phyloP scores from a whole-genome alignment of 768 basidiomycete genomes.

The Kwoniella dendrophila region DNA sequence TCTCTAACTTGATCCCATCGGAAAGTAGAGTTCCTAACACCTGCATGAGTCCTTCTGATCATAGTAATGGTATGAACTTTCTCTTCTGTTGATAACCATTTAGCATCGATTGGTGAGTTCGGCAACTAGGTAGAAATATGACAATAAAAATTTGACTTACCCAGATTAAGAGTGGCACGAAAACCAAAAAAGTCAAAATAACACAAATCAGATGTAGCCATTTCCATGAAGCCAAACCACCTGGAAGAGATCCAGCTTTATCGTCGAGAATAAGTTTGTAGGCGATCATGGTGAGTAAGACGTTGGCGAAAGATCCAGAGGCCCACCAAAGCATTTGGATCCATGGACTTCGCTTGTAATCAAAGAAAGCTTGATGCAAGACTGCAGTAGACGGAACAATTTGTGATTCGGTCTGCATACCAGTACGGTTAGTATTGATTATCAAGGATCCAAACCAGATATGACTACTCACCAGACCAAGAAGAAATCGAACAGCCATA shows the following conservation, averaged over 20 bases:
- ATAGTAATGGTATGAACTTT: conserved; percentile 13
- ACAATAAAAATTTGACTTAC: no score
- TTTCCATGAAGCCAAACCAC: conserved; percentile 4
- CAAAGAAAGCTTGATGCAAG: conserved; percentile 10
- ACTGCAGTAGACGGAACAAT: conserved; percentile 10
- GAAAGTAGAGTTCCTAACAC: conserved; percentile 14
- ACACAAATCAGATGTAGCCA: conserved; percentile 7
- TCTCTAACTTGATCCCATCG: conserved; percentile 10
- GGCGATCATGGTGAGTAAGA: conserved; percentile 7
- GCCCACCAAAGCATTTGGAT: conserved; percentile 15
- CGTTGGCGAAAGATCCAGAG: conserved; percentile 4
- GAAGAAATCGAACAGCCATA: conserved; percentile 1
- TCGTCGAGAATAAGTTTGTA: conserved; percentile 11
- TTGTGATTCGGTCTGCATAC: conserved; percentile 12
- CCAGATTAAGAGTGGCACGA: conserved; percentile 5
- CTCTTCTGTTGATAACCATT: conserved; percentile 4
- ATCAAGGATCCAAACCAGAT: not conserved
- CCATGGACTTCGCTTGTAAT: conserved; percentile 3
- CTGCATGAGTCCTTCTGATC: conserved; percentile 6
- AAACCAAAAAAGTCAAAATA: conserved; percentile 7
- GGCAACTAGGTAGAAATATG: not conserved
- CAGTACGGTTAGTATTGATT: not conserved
- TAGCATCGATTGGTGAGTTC: conserved; percentile 9
- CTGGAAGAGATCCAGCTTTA: not conserved
- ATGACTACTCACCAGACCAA: conserved; percentile 6